Base-by-base conservation (phyloP, 2,329 filamentous ascomycete genomes). In the Fusarium miscanthi region DNA sequence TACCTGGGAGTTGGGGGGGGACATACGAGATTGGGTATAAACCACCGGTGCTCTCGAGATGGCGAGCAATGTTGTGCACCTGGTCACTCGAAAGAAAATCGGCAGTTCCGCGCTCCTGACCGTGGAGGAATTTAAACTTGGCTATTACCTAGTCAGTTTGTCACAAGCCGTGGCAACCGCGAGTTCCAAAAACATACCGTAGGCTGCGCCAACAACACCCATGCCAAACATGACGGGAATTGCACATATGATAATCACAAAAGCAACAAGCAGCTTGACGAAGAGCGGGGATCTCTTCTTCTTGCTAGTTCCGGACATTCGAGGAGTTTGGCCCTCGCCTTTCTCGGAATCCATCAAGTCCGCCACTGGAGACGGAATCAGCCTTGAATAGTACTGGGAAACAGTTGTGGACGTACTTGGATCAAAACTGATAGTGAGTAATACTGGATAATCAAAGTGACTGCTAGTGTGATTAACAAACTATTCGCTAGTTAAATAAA, bases 1-100 rank as follows among this genome's bases (percentile, higher is more conserved):
- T 9, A 8, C 57, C 25, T 10, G 7, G 38, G 17, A 45, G 30
- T 31, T 35, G 31, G 21, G 19, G 14, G 31, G 21, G 19, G 14
- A 73, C 81, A 77, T 74, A 83, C 81, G 80, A 80, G 67, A 82
- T 76, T 3, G 81, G 80, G 30, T 81, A 75, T 49, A 74, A 79
- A 61, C 78, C 69, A 25, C 42, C 73, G 31, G 52, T 56, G 17
- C 16, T 60, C 23, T 72, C 64, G 13, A 68, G 53, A 37, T 75
- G 76, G 46, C 64, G 69, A 56, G 70, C 57, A 21, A 73, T 33
- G 11, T 23, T 49, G 42, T 66, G 54, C 16, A 25, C 40, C 11
- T 35, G 35, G 19, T 45, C 41, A 41, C 27, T 30, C 8, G 19
- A 54, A 35, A 16, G 31, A 9, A 35, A 11, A 27, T 65, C 46